Evolutionary conservation across 257 asterid genomes (phyloP).

Genomic region (Salvia hispanica): DNA sequence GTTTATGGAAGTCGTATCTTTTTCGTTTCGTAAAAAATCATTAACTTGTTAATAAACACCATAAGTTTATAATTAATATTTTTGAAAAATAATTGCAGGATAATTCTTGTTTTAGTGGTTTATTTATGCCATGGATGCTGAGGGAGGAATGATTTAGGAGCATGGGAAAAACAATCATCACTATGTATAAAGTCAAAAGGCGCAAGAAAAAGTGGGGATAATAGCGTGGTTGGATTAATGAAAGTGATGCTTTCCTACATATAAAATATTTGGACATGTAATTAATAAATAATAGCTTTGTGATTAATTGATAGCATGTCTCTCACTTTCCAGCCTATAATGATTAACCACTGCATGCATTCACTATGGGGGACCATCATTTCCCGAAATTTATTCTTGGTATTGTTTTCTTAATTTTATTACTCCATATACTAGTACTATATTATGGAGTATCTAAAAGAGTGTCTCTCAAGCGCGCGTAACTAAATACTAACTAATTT

Average conservation of each 20-base stretch:
- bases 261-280: conserved; percentile 1
- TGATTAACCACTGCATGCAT: conserved; percentile 21
- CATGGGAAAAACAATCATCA: conserved; percentile 53
- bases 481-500: no score
- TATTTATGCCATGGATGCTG: background rate
- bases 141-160: conserved; percentile 47
- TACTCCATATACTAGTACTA: no score
- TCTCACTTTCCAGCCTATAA: conserved; percentile 47
- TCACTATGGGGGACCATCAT: conserved; percentile 23
- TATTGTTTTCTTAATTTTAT: no score
- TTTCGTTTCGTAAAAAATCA: no score
- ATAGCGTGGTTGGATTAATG: conserved; percentile 65
- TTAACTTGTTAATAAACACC: background rate
- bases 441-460: no score
- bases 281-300: conserved; percentile 28
- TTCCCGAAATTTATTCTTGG: background rate
- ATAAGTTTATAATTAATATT: background rate
- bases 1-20: no score
- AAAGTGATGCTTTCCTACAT: conserved; percentile 29
- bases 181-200: conserved; percentile 45
- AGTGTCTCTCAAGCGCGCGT: no score
- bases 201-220: conserved; percentile 30
- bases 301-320: conserved; percentile 45
- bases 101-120: background rate
- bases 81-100: background rate